Evolutionary conservation across 805 yeast genomes (phyloP).

Genomic region (Pichia heedii): DNA sequence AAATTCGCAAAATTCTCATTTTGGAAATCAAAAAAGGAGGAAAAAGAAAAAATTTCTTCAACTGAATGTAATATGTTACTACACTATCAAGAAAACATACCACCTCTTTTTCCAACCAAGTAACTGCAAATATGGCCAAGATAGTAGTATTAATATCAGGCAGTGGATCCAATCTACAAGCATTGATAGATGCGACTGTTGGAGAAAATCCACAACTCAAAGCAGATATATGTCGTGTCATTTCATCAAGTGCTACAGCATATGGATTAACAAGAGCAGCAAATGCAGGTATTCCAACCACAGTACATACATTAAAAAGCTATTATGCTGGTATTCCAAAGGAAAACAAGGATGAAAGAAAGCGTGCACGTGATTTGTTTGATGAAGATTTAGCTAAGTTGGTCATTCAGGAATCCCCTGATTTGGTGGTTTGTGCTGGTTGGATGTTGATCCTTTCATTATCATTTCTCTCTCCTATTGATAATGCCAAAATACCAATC

Average conservation of each 20-base stretch:
- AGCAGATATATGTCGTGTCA: conserved; percentile 58
- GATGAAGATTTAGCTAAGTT: conserved; percentile 70
- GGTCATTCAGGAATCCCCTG: conserved; percentile 58
- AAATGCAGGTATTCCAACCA: conserved; percentile 60
- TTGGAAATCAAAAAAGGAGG: no score
- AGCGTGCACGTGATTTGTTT: conserved; percentile 56
- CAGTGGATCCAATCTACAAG: conserved; percentile 92
- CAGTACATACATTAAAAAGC: conserved; percentile 57
- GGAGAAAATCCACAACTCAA: conserved; percentile 26
- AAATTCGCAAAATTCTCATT: no score
- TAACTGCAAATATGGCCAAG: conserved; percentile 6
- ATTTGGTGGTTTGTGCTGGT: conserved; percentile 93
- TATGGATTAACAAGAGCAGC: conserved; percentile 78
- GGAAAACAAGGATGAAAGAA: conserved; percentile 50
- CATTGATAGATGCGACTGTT: conserved; percentile 67
- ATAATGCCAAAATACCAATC: conserved; percentile 55
- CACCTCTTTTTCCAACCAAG: no score
- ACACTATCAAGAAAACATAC: no score
- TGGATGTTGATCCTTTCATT: conserved; percentile 94
- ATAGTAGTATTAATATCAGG: conserved; percentile 87
- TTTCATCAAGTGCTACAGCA: conserved; percentile 81
- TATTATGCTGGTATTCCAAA: conserved; percentile 74
- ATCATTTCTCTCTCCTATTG: conserved; percentile 59
- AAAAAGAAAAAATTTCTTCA: no score
- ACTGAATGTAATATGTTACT: no score